These are phyloP conservation scores for Thelephora terrestris DNA, from an alignment of 1,284 basidiomycete genomes.

Conservation along the genomic window DNA sequence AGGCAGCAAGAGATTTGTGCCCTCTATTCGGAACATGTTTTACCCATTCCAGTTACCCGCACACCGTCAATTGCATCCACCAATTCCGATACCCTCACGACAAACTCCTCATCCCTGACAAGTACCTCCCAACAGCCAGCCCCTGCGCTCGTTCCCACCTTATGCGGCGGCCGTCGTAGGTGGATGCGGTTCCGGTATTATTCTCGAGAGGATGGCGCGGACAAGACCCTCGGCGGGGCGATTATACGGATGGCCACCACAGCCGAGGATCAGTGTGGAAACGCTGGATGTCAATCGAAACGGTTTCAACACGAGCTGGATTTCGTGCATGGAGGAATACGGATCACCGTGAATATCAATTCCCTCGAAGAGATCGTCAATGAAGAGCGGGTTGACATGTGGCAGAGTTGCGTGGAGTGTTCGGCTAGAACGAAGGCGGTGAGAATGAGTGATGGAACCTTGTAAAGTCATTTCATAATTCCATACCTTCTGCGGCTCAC, in stretches of 20 bases:
- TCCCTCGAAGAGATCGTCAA: constrained; percentile 9
- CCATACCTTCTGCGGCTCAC: not conserved
- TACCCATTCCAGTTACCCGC: constrained; percentile 12
- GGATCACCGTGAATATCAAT: constrained; percentile 28
- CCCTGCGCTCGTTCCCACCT: constrained; percentile 4
- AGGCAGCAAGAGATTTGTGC: constrained; percentile 49
- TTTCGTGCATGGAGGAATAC: constrained; percentile 39
- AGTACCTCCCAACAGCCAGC: constrained; percentile 1
- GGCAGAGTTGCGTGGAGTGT: constrained; percentile 48
- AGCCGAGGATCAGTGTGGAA: constrained; percentile 29
- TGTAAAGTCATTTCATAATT: constrained; percentile 28
- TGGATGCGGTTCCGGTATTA: constrained; percentile 45
- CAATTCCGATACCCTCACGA: constrained; percentile 10
- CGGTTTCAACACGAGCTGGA: constrained; percentile 38
- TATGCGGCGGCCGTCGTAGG: constrained; percentile 29
- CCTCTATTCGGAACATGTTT: constrained; percentile 40
- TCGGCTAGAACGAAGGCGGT: constrained; percentile 27
- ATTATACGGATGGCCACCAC: constrained; percentile 25
- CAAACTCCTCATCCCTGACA: constrained; percentile 5
- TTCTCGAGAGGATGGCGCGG: constrained; percentile 20
- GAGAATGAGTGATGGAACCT: constrained; percentile 44
- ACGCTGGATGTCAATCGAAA: constrained; percentile 29
- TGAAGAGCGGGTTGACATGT: constrained; percentile 32
- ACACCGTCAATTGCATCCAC: constrained; percentile 10
- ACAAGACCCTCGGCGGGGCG: constrained; percentile 35